Conservation (phyloP, 805 yeast species). For the Nakazawaea anatomiae region DNA sequence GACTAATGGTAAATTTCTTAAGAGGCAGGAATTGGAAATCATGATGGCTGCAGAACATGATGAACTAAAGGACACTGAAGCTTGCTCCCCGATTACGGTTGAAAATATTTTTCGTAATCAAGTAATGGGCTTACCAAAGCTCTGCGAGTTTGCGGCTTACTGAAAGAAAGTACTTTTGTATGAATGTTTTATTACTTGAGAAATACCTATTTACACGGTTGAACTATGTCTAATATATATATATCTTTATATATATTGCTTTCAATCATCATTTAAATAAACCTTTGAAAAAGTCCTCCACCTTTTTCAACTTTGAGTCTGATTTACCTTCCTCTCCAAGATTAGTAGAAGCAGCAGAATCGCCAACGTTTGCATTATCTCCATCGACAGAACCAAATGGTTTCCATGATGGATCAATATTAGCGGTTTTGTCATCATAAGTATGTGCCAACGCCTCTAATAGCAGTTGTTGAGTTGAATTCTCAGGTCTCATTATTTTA, state of each 20-base stretch:
- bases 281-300: slow-evolving; percentile 53
- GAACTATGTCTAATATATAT: background rate
- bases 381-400: slow-evolving; percentile 23
- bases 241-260: slow-evolving; percentile 22
- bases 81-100: slow-evolving; percentile 49
- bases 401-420: slow-evolving; percentile 45
- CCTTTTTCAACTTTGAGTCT: slow-evolving; percentile 44
- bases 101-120: slow-evolving; percentile 43
- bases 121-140: slow-evolving; percentile 40
- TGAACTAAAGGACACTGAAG: slow-evolving; percentile 7
- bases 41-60: background rate
- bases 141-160: background rate
- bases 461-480: slow-evolving; percentile 80
- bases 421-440: slow-evolving; percentile 73
- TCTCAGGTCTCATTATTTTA: slow-evolving; percentile 65
- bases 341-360: slow-evolving; percentile 6
- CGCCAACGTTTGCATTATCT: background rate
- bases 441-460: slow-evolving; percentile 95
- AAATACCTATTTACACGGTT: background rate
- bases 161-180: no score
- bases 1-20: slow-evolving; percentile 3
- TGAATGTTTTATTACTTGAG: no score
- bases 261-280: slow-evolving; percentile 39
- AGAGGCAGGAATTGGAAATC: slow-evolving; percentile 6
- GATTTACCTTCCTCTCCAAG: background rate